Conservation (phyloP, 176 grass and related monocot genomes). For the Avena sativa region DNA sequence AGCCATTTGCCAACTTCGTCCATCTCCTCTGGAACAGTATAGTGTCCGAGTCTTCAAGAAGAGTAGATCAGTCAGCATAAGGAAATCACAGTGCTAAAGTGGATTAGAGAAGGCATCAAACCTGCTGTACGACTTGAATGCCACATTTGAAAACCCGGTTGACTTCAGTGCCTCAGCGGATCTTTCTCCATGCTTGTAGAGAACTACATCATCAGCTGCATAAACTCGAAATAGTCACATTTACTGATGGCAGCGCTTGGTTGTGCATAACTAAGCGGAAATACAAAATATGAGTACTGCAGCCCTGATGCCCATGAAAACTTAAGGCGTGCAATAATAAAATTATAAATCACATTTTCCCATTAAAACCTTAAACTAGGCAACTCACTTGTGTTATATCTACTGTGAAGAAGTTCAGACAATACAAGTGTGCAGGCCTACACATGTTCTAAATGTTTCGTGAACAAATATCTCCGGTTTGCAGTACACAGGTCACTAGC, state of each 20-base stretch:
- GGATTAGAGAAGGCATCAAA: slow-evolving; percentile 35
- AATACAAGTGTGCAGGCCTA: neutral
- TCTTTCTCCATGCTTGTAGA: slow-evolving; percentile 86
- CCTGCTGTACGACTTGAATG: slow-evolving; percentile 89
- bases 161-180: slow-evolving; percentile 77
- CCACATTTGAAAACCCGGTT: slow-evolving; percentile 74
- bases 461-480: slow-evolving; percentile 9
- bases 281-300: neutral
- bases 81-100: neutral
- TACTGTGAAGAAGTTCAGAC: neutral
- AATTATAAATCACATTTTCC: neutral
- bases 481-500: neutral
- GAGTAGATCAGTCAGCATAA: neutral
- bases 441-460: neutral
- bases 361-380: neutral
- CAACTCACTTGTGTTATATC: neutral
- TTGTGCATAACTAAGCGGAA: slow-evolving; percentile 3
- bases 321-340: neutral
- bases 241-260: neutral
- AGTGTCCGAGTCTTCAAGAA: slow-evolving; percentile 82
- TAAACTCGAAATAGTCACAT: slow-evolving; percentile 30
- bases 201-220: slow-evolving; percentile 90
- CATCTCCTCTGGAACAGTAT: slow-evolving; percentile 93
- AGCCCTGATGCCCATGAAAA: slow-evolving; percentile 3
- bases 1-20: slow-evolving; percentile 88